Evolutionary conservation across 1,284 basidiomycete species (phyloP), one percentile per base, ranked within the genome.

Genomic region (Volvariella volvacea): DNA sequence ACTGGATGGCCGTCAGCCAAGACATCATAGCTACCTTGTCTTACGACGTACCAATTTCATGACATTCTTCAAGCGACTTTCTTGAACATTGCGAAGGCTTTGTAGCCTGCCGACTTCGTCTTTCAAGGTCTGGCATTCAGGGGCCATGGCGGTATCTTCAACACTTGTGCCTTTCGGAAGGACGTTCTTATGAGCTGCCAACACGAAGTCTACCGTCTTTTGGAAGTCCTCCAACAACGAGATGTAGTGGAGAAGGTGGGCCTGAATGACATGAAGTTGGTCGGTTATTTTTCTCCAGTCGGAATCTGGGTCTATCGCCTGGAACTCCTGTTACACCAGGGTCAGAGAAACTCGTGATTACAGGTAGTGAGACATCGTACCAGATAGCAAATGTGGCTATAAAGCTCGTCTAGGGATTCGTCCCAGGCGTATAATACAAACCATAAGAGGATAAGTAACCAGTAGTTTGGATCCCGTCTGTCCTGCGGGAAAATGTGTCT

Each of bases 201-300:
- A 53, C 2, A 79, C 58, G 48, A 80, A 80, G 0, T 47, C 16
- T 8, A 80, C 64, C 0, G 73, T 66, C 47, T 74, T 72, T 16
- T 55, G 55, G 49, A 80, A 78, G 46, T 77, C 70, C 4, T 67
- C 60, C 16, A 80, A 64, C 16, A 80, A 66, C 7, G 66, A 65
- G 6, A 63, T 61, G 50, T 77, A 75, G 50, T 76, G 71, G 17
- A 79, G 62, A 8, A 80, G 60, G 51, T 78, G 71, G 0, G 78
- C 78, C 34, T 72, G 71, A 25, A 79, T 55, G 45, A 68, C 60
- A 49, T 80, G 75, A 17, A 80, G 61, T 41, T 77, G 67, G 19
- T 65, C 67, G 2, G 74, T 75, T 22, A 70, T 64, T n/a, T 66
- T 61, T 36, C 64, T 61, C 9, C 56, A 59, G 1, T 45, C 41